Evolutionary conservation across 2,329 filamentous ascomycete species (phyloP).

Genomic region (Botryotinia convoluta): DNA sequence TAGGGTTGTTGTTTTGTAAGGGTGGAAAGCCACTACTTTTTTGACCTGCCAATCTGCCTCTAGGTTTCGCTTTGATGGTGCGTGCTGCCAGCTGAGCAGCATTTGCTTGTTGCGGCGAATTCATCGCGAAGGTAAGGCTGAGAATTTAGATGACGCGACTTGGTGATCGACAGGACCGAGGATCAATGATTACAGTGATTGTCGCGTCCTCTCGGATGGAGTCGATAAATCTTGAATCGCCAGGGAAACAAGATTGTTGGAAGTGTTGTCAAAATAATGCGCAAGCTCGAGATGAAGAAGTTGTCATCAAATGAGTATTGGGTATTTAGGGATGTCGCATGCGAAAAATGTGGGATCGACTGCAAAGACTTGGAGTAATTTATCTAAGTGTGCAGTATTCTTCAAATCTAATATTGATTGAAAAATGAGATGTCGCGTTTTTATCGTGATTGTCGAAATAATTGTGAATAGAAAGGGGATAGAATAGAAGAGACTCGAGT

Average conservation of each 20-base stretch:
- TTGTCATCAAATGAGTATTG: not conserved
- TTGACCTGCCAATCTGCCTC: slow-evolving; percentile 17
- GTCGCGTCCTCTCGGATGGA: slow-evolving; percentile 10
- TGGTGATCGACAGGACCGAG: slow-evolving; percentile 5
- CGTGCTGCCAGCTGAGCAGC: slow-evolving; percentile 38
- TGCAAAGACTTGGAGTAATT: slow-evolving; percentile 8
- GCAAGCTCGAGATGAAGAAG: slow-evolving; percentile 6
- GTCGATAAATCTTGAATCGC: not conserved
- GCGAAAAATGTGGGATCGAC: not conserved
- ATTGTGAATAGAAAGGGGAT: not conserved
- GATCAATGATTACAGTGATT: slow-evolving; percentile 6
- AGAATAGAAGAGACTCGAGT: slow-evolving; percentile 10
- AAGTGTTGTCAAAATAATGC: not conserved
- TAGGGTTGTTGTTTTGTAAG: slow-evolving; percentile 8
- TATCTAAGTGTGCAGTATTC: not conserved
- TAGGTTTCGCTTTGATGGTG: slow-evolving; percentile 33
- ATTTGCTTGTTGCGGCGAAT: slow-evolving; percentile 33
- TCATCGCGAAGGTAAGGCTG: slow-evolving; percentile 25
- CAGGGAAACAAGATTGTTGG: not conserved
- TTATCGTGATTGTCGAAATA: not conserved
- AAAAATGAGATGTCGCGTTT: not conserved
- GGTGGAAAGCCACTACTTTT: slow-evolving; percentile 9
- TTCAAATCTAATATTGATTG: not conserved
- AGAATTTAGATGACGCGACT: not conserved
- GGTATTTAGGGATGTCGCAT: slow-evolving; percentile 4